phyloP scores from a whole-genome alignment of 768 basidiomycete genomes.

The Lentinula lateritia region DNA sequence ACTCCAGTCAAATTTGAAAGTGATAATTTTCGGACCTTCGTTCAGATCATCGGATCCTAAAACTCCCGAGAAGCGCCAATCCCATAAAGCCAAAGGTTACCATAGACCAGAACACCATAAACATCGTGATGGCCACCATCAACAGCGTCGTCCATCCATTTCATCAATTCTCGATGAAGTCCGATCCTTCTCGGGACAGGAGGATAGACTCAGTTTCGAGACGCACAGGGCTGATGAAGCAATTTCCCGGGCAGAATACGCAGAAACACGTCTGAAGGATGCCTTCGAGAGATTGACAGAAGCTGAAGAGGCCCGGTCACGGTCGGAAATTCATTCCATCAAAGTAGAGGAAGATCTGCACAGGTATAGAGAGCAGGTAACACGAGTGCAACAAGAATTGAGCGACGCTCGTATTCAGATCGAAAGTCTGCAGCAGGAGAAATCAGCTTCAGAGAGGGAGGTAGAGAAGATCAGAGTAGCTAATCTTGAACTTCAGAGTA shows the following conservation, averaged over 20 bases:
- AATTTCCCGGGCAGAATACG: constrained; percentile 41
- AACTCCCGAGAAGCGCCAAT: neutral
- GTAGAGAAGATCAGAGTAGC: constrained; percentile 37
- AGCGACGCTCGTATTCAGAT: constrained; percentile 28
- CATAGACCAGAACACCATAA: neutral
- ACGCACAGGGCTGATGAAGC: constrained; percentile 49
- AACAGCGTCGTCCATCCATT: neutral
- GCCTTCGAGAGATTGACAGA: constrained; percentile 27
- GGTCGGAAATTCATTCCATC: constrained; percentile 23
- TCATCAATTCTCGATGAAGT: neutral
- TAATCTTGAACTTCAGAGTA: constrained; percentile 35
- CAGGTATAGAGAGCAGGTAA: constrained; percentile 40
- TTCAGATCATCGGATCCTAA: neutral
- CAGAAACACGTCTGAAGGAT: constrained; percentile 44
- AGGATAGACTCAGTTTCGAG: constrained; percentile 51
- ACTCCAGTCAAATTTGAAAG: neutral
- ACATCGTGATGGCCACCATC: neutral
- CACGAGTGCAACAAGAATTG: constrained; percentile 39
- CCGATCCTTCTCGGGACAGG: neutral
- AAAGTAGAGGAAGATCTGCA: constrained; percentile 35
- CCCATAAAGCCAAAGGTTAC: neutral
- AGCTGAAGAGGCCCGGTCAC: constrained; percentile 36
- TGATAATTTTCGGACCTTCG: neutral
- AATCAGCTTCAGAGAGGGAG: constrained; percentile 37
- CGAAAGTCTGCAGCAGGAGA: constrained; percentile 25